Base-by-base conservation (phyloP, 495 filamentous ascomycete species). In the Trichoderma erinaceum region DNA sequence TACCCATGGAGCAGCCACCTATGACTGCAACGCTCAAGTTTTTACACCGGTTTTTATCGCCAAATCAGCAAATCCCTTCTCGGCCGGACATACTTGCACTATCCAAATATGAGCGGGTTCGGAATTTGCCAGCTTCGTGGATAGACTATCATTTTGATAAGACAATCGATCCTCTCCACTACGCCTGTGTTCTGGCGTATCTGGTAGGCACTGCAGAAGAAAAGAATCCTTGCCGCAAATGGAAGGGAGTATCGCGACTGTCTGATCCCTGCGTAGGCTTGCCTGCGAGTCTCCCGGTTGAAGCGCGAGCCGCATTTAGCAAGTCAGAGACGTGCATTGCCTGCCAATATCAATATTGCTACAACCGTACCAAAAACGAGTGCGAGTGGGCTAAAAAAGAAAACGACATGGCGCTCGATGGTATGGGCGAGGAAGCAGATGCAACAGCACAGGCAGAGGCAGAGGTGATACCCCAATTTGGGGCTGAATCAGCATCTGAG, bases 181-280 rank as follows among this genome's bases (percentile, higher is more conserved):
- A 66, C 43, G 65, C 65, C 65, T 66, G 65, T 29, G 35, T 41
- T 25, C 10, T 66, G 0, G 65, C 65, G 27, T 66, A 66, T 48
- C 41, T 66, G 1, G 65, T 66, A 5, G 65, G 65, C 21, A 23
- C 27, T 6, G 43, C 56, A 11, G 27, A 32, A 32, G 56, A 61
- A 13, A 32, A 15, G 25, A 61, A 29, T 12, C 56, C 56, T 3
- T 61, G 56, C 25, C 56, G 27, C 56, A 29, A 25, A 15, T 61
- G 56, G 56, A 50, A 41, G 8, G n/a, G 21, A 4, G 7, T 32
- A 10, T 66, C 41, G n/a, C 38, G 41, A 5, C 44, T 66, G 27
- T 29, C 16, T 15, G 65, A 46, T 21, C 65, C 41, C 16, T 66
- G 65, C 25, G 41, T 66, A 8, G 44, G 12, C 12, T 52, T 66